Conservation (phyloP, 768 basidiomycete species). For the Tulasnella sp. region DNA sequence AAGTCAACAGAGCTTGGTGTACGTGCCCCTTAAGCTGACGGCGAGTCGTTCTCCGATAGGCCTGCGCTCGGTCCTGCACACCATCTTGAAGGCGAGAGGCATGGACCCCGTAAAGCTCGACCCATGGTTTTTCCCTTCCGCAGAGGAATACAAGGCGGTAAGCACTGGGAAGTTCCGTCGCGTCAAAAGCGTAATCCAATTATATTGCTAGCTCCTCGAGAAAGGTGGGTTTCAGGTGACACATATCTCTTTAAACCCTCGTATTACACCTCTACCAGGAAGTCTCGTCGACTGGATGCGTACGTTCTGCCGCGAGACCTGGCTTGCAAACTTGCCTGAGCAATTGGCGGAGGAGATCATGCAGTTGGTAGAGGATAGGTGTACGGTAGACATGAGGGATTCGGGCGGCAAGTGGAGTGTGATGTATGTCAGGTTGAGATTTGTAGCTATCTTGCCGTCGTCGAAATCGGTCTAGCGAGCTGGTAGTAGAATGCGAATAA, state of each 20-base stretch:
- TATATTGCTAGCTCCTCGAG: conserved; percentile 39
- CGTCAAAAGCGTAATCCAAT: background rate
- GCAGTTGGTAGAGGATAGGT: too few relatives aligned
- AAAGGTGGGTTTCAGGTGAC: conserved; percentile 46
- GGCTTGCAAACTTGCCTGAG: conserved; percentile 45
- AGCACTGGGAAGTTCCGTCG: background rate
- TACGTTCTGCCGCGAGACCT: conserved; percentile 52
- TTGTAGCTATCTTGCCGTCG: conserved; percentile 37
- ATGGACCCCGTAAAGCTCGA: conserved; percentile 51
- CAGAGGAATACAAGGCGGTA: conserved; percentile 43
- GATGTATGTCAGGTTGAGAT: conserved; percentile 64
- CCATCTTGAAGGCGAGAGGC: conserved; percentile 41
- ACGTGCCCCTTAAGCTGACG: background rate
- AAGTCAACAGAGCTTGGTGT: conserved; percentile 10
- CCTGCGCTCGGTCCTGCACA: conserved; percentile 46
- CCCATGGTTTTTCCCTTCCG: conserved; percentile 80
- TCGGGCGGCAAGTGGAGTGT: conserved; percentile 52
- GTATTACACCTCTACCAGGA: conserved; percentile 42
- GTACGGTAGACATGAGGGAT: conserved; percentile 49
- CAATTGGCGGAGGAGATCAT: conserved; percentile 49
- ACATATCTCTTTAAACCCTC: conserved; percentile 45
- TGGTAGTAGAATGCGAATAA: too few relatives aligned
- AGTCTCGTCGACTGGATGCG: conserved; percentile 55
- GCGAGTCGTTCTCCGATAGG: conserved; percentile 33
- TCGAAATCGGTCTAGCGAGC: too few relatives aligned